Evolutionary conservation across 2,329 filamentous ascomycete species (phyloP), one percentile per base, ranked within the genome.

Genomic region (Pezizomycotina sp.): DNA sequence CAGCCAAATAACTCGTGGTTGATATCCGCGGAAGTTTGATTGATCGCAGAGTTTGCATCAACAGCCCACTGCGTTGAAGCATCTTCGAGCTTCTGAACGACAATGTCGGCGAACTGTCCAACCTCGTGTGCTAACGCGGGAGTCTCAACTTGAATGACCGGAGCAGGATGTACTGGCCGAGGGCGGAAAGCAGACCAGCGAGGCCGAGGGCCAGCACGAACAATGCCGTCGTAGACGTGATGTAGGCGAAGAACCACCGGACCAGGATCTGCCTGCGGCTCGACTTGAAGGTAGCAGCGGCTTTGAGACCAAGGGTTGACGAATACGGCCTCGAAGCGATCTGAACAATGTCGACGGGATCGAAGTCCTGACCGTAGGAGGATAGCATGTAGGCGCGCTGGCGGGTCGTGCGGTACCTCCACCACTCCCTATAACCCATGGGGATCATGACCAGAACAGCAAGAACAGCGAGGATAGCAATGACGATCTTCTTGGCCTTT

Each of bases 311-410:
- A 18, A 68, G 60, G 2, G 66, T 65, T 1, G 81, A 71, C 1
- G 82, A 80, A 49, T 76, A 71, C 1, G 86, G 83, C 14, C 82
- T 71, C 21, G 81, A 84, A 20, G 77, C 73, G 48, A 93, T 77
- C 58, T 93, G 92, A 26, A 92, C 71, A 22, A 84, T 73, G 54
- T 95, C 86, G 66, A 92, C 73, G 1, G 77, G 69, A 52, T 95
- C 83, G 53, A 74, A 73, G 14, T 23, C 21, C 16, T 37, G 38
- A 19, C 71, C 68, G 36, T 75, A 63, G 47, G 68, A 62, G 28
- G 65, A 62, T 48, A 92, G 66, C 20, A 83, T 62, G 36, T 65
- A 61, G 14, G 79, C 70, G 40, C 76, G 74, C 47, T 74, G 63
- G 55, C 76, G 69, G 65, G 83, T 78, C 20, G 64, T 66, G 28